Conservation (phyloP, 139 green algal species). For the Coccomyxa sp. region DNA sequence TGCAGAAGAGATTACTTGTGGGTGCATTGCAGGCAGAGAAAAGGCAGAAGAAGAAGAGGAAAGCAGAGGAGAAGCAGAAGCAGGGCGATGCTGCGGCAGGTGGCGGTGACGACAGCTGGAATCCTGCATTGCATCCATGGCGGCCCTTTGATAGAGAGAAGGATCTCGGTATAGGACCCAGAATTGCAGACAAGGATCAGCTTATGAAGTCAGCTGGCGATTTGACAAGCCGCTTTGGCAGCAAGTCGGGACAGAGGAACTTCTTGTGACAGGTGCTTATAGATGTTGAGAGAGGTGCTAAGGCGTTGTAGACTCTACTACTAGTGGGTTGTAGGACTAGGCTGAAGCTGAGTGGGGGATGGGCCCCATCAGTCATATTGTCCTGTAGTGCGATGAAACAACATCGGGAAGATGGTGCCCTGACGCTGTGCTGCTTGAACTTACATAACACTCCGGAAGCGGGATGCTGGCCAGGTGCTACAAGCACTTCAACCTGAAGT, state of each 20-base stretch:
- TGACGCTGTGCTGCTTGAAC: too few species aligned
- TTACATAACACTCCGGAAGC: too few species aligned
- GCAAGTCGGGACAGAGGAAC: background rate
- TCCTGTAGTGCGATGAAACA: too few species aligned
- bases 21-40: constrained; percentile 15
- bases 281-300: too few species aligned
- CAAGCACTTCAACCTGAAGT: too few species aligned
- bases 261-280: constrained; percentile 14
- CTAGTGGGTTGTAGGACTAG: too few species aligned
- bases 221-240: constrained; percentile 18
- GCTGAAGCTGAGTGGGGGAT: too few species aligned
- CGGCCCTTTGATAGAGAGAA: constrained; percentile 75
- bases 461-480: too few species aligned
- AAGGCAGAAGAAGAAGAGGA: constrained; percentile 37
- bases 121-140: constrained; percentile 47
- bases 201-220: constrained; percentile 43
- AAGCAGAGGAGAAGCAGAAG: constrained; percentile 11
- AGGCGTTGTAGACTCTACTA: too few species aligned
- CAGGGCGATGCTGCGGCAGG: constrained; percentile 1
- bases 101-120: constrained; percentile 1
- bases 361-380: too few species aligned
- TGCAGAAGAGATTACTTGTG: background rate
- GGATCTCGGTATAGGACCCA: constrained; percentile 45
- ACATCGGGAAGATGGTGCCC: too few species aligned
- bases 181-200: constrained; percentile 28